These are phyloP conservation scores for Aspergillus brunneoviolaceus DNA, from an alignment of 2,329 filamentous ascomycete species.

Conservation along the genomic window DNA sequence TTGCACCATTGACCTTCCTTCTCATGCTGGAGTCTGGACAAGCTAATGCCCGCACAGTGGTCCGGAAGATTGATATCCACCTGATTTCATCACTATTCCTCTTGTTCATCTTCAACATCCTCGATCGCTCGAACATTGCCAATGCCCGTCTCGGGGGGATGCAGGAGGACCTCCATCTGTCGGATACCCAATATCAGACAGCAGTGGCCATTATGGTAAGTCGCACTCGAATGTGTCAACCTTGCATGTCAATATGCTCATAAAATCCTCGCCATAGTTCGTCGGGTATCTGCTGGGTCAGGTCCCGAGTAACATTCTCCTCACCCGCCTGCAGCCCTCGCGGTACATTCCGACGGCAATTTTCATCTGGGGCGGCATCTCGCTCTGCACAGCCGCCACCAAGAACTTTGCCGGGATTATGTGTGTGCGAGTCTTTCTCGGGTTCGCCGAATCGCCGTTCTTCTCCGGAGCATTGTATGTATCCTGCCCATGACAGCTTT, in stretches of 20 bases:
- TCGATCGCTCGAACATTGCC: constrained; percentile 68
- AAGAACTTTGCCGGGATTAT: constrained; percentile 19
- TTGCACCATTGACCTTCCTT: too few species aligned
- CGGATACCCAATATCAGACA: constrained; percentile 61
- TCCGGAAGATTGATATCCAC: constrained; percentile 19
- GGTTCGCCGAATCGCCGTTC: constrained; percentile 60
- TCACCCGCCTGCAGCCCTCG: constrained; percentile 29
- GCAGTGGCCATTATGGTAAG: constrained; percentile 62
- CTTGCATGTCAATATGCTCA: too few species aligned
- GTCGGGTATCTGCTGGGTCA: constrained; percentile 51
- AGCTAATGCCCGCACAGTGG: constrained; percentile 8
- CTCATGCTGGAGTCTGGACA: neutral
- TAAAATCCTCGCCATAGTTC: neutral
- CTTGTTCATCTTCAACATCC: constrained; percentile 34
- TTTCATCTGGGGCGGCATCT: constrained; percentile 21
- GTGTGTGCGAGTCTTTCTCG: constrained; percentile 30
- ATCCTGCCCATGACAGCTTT: neutral
- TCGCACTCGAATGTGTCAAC: neutral
- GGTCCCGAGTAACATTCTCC: constrained; percentile 42
- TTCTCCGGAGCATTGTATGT: constrained; percentile 48
- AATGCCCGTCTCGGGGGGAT: constrained; percentile 65
- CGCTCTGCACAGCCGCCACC: constrained; percentile 41
- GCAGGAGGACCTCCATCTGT: constrained; percentile 59
- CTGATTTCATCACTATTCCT: constrained; percentile 17
- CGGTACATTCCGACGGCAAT: constrained; percentile 40